These are phyloP conservation scores for Mortierella sp. DNA, from an alignment of 371 early-diverging fungal species.

Conservation along the genomic window DNA sequence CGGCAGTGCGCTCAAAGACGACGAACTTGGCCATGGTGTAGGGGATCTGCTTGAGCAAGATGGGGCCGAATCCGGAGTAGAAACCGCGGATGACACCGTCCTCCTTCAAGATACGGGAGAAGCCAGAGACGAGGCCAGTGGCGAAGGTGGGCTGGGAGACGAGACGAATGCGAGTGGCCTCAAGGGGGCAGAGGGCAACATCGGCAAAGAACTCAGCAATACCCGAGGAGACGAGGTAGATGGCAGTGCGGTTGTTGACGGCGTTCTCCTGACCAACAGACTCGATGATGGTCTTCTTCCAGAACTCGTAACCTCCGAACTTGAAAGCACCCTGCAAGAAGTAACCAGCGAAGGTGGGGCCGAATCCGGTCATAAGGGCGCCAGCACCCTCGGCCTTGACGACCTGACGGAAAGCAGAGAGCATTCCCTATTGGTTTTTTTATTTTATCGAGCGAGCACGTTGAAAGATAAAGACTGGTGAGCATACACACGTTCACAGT, in stretches of 20 bases:
- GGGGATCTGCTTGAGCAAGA: slow-evolving; percentile 80
- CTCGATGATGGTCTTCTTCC: slow-evolving; percentile 84
- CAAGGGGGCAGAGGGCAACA: slow-evolving; percentile 85
- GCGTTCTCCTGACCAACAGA: slow-evolving; percentile 81
- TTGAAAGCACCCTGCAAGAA: slow-evolving; percentile 91
- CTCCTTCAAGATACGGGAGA: slow-evolving; percentile 69
- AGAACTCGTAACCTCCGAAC: slow-evolving; percentile 93
- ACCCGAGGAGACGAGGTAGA: slow-evolving; percentile 86
- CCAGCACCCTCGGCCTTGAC: slow-evolving; percentile 85
- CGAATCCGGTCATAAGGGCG: slow-evolving; percentile 87
- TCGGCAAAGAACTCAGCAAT: slow-evolving; percentile 95
- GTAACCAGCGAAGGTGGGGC: slow-evolving; percentile 88
- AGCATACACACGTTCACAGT: no score
- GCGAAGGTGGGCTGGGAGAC: slow-evolving; percentile 82
- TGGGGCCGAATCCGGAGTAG: slow-evolving; percentile 83
- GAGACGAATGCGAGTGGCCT: slow-evolving; percentile 83
- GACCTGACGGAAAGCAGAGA: slow-evolving; percentile 87
- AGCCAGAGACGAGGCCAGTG: slow-evolving; percentile 70
- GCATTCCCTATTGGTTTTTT: slow-evolving; percentile 32
- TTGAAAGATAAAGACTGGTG: background rate
- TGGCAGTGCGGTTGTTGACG: slow-evolving; percentile 81
- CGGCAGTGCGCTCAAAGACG: slow-evolving; percentile 82
- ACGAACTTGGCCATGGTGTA: slow-evolving; percentile 98
- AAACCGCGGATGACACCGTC: slow-evolving; percentile 78
- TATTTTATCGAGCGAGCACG: background rate